Conservation (phyloP, 306 rosid species). For the Quercus robur region DNA sequence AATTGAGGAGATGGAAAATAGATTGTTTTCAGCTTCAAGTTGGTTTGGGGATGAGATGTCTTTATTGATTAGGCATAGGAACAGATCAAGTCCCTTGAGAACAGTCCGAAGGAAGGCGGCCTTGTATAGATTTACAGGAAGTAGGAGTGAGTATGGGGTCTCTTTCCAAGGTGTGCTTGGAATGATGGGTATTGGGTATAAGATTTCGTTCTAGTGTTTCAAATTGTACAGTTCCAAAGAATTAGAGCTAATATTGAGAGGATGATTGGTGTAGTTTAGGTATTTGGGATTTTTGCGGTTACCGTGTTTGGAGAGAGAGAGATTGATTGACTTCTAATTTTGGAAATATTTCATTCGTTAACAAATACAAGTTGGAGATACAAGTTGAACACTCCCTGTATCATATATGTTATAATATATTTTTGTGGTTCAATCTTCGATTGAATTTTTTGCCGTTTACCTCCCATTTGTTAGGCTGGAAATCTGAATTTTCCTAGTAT, state of each 20-base stretch:
- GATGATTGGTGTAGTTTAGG: constrained; percentile 44
- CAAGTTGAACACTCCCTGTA: constrained; percentile 24
- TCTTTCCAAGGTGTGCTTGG: constrained; percentile 49
- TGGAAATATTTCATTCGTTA: constrained; percentile 50
- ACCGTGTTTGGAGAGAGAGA: background rate
- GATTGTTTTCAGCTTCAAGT: constrained; percentile 63
- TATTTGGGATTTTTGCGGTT: constrained; percentile 26
- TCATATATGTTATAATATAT: no score
- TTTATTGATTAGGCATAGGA: constrained; percentile 62
- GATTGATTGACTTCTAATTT: constrained; percentile 49
- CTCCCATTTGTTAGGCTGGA: background rate
- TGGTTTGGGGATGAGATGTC: constrained; percentile 50
- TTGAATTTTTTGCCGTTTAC: background rate
- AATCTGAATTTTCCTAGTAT: background rate
- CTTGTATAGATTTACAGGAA: constrained; percentile 49
- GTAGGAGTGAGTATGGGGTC: constrained; percentile 76
- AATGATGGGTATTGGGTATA: constrained; percentile 51
- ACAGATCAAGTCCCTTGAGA: constrained; percentile 82
- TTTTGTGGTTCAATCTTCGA: constrained; percentile 24
- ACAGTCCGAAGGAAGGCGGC: constrained; percentile 63
- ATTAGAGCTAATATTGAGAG: constrained; percentile 27
- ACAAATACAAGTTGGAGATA: constrained; percentile 38
- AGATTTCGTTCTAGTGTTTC: constrained; percentile 20
- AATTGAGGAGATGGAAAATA: constrained; percentile 69
- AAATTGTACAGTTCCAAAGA: constrained; percentile 61